Percentiles rank a stretch among this genome's conserved stretches.
Conservation (phyloP, 225 moss, liverwort and hornwort genomes). For the Rhytidiadelphus loreus region DNA sequence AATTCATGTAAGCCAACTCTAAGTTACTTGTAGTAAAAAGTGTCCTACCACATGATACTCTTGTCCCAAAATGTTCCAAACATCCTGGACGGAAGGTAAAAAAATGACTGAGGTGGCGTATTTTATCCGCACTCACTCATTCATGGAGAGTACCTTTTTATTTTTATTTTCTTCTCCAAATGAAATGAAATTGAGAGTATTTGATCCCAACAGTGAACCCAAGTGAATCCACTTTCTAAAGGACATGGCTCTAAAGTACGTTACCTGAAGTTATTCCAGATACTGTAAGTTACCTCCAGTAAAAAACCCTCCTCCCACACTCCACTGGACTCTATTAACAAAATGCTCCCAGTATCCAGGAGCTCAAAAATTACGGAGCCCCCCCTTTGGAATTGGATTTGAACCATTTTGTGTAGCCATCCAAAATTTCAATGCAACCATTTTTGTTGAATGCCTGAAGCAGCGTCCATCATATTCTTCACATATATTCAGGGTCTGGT, state of each 20-base stretch:
- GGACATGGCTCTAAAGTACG: neutral
- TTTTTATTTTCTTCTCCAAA: too few relatives aligned
- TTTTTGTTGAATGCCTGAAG: neutral
- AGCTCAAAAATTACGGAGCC: neutral
- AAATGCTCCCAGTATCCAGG: neutral
- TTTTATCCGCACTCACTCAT: neutral
- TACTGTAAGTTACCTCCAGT: neutral
- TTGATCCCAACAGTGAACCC: neutral
- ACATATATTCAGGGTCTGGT: neutral
- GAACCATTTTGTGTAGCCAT: neutral
- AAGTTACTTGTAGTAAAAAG: neutral
- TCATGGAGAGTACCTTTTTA: too few relatives aligned
- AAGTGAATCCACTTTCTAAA: neutral
- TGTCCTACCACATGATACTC: neutral
- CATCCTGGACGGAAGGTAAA: rapidly evolving
- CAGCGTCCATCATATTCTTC: neutral
- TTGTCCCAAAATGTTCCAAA: neutral
- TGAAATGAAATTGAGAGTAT: too few relatives aligned
- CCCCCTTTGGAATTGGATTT: neutral
- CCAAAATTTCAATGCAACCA: neutral
- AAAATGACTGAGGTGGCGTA: neutral
- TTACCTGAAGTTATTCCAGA: neutral
- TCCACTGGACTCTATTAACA: neutral
- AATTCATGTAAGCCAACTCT: too few relatives aligned
- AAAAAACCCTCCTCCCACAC: too few relatives aligned